Base-by-base conservation (phyloP, 202 grass and related monocot species). In the Zizania palustris region DNA sequence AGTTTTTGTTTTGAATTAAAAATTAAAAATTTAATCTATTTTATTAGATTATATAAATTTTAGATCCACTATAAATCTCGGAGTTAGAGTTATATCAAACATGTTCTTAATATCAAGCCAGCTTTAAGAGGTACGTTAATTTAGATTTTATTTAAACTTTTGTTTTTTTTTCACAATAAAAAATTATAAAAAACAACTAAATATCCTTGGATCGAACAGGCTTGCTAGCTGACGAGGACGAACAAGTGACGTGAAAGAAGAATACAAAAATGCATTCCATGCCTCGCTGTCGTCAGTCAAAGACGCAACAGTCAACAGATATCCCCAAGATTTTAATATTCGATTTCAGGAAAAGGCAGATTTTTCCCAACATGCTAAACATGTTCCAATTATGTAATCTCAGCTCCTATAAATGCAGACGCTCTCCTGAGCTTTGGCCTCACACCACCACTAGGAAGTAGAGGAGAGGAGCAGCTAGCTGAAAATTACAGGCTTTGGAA, bases 391-490 rank as follows among this genome's bases (percentile, higher is more conserved):
- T n/a, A n/a, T n/a, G n/a, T 22, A 28, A 28, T 28, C 48, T 54
- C 5, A 6, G 39, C 28, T 33, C 62, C 80, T 74, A 74, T 82
- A 74, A 6, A 36, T 75, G 73, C n/a, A 70, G 48, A 71, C 11
- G 15, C 42, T 60, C 62, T 22, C 12, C n/a, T 3, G 9, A 6
- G 61, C 11, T 48, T 0, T 74, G 53, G 21, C 8, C 21, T 22
- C 43, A 40, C 44, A 60, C 21, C 22, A 20, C 22, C n/a, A n/a
- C 16, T 18, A 34, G 1, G 2, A 48, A 36, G 22, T 12, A 48
- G 16, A 64, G 45, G 6, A n/a, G n/a, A n/a, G n/a, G n/a, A n/a
- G n/a, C n/a, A 10, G 13, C 15, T 56, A 40, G 14, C 61, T 67
- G 9, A 38, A 28, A 28, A 28, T 28, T 28, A 28, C 1, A 60